Evolutionary conservation across 176 grass and related monocot species (phyloP).

Genomic region (Aegilops bicornis): DNA sequence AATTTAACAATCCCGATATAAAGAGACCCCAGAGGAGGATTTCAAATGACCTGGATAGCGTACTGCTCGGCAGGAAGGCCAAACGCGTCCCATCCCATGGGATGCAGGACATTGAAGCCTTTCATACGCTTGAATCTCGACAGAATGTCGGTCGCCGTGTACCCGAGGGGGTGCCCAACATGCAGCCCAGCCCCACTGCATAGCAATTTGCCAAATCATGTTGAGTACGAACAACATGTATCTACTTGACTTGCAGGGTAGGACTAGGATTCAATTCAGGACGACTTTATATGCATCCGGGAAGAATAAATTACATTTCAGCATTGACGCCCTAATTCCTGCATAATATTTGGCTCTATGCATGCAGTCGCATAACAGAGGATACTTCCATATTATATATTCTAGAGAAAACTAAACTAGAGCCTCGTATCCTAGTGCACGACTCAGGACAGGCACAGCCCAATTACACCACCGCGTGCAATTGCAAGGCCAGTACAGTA

Average conservation of each 20-base stretch:
- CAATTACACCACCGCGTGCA: background rate
- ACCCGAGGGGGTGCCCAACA: conserved; percentile 89
- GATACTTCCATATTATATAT: background rate
- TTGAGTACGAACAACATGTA: background rate
- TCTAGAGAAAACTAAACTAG: background rate
- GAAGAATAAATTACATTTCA: background rate
- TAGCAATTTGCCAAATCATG: background rate
- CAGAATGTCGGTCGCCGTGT: conserved; percentile 90
- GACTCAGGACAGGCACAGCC: background rate
- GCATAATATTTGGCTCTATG: background rate
- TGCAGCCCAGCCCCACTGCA: conserved; percentile 87
- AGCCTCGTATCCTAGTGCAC: background rate
- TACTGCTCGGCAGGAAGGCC: conserved; percentile 97
- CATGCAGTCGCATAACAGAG: background rate
- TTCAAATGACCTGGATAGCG: conserved; percentile 68
- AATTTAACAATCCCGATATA: background rate
- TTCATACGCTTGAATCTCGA: conserved; percentile 89
- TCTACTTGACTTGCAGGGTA: background rate
- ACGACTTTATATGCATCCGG: background rate
- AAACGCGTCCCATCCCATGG: conserved; percentile 99
- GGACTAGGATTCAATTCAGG: background rate
- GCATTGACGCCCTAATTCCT: background rate
- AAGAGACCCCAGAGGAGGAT: background rate
- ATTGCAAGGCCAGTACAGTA: background rate
- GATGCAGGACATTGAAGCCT: conserved; percentile 97